A percentile compares a stretch with the other conserved stretches of the same genome.
phyloP scores from a whole-genome alignment of 106 monocot species.

The Acorus gramineus region DNA sequence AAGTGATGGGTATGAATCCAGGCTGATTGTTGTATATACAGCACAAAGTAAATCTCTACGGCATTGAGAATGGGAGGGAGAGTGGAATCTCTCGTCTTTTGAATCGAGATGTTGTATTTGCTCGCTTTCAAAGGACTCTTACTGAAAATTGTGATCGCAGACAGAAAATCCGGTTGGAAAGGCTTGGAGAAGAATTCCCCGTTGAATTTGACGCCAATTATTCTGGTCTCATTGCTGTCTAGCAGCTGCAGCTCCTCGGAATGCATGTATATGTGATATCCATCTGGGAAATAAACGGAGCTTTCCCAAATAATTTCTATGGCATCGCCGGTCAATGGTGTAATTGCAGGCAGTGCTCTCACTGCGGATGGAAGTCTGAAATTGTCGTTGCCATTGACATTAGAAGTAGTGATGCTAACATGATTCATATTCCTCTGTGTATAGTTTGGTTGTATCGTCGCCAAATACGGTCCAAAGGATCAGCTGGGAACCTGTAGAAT shows the following conservation, averaged over 20 bases:
- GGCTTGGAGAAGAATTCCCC: too few species aligned
- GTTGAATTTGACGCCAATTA: background rate
- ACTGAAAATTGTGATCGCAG: background rate
- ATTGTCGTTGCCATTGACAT: background rate
- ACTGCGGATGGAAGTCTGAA: background rate
- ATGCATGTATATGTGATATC: background rate
- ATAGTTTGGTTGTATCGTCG: background rate
- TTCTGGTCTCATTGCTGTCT: background rate
- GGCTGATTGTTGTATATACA: too few species aligned
- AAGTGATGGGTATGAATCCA: too few species aligned
- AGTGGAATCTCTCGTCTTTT: too few species aligned
- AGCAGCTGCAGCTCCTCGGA: conserved; percentile 7
- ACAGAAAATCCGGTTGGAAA: background rate
- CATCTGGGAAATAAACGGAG: too few species aligned
- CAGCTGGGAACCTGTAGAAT: conserved; percentile 11
- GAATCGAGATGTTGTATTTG: too few species aligned
- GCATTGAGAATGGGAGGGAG: too few species aligned
- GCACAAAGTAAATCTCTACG: too few species aligned
- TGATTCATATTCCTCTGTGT: background rate
- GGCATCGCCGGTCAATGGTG: background rate
- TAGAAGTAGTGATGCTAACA: background rate
- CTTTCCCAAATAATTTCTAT: too few species aligned
- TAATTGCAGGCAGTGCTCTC: background rate
- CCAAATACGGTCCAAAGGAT: conserved; percentile 12
- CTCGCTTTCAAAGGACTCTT: background rate